A percentile compares a stretch with the other conserved stretches of the same genome.
Conservation (phyloP, 805 yeast genomes). For the Wickerhamiella occidentalis region DNA sequence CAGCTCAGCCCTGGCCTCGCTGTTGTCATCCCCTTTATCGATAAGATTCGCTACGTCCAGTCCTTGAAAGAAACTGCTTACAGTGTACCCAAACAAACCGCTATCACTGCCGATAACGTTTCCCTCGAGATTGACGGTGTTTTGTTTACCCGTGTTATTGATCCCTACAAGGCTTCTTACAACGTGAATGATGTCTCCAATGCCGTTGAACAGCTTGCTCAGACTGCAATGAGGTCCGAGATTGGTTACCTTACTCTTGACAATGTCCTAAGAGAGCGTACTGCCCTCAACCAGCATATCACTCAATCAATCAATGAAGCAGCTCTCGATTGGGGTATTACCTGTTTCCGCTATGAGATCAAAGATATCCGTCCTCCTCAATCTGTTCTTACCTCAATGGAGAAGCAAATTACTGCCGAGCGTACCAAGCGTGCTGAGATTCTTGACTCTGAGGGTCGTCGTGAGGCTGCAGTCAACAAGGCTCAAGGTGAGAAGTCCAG, state of each 20-base stretch:
- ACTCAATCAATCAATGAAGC: slow-evolving; percentile 67
- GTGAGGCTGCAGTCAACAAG: slow-evolving; percentile 61
- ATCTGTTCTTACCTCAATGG: slow-evolving; percentile 76
- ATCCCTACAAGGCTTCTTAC: slow-evolving; percentile 70
- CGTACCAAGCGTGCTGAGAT: slow-evolving; percentile 75
- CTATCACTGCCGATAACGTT: slow-evolving; percentile 73
- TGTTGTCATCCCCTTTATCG: slow-evolving; percentile 53
- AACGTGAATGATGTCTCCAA: slow-evolving; percentile 76
- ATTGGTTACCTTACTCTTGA: slow-evolving; percentile 70
- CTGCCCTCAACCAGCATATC: slow-evolving; percentile 55
- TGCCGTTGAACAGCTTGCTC: slow-evolving; percentile 71
- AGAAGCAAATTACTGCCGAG: slow-evolving; percentile 73
- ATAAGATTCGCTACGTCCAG: slow-evolving; percentile 65
- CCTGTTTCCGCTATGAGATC: slow-evolving; percentile 69
- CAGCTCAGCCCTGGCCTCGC: slow-evolving; percentile 65
- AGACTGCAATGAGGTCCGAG: slow-evolving; percentile 77
- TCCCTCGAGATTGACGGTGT: slow-evolving; percentile 73
- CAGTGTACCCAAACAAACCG: slow-evolving; percentile 71
- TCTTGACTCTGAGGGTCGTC: slow-evolving; percentile 67
- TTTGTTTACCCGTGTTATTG: slow-evolving; percentile 57
- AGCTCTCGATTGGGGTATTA: slow-evolving; percentile 70
- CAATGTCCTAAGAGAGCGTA: slow-evolving; percentile 62
- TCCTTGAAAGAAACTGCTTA: slow-evolving; percentile 66
- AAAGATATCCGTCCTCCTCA: slow-evolving; percentile 75
- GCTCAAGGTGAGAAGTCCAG: slow-evolving; percentile 69